A percentile compares a stretch with the other conserved stretches of the same genome.
phyloP scores from a whole-genome alignment of 129 eudicot species.

The Rutidosis leptorrhynchoides region DNA sequence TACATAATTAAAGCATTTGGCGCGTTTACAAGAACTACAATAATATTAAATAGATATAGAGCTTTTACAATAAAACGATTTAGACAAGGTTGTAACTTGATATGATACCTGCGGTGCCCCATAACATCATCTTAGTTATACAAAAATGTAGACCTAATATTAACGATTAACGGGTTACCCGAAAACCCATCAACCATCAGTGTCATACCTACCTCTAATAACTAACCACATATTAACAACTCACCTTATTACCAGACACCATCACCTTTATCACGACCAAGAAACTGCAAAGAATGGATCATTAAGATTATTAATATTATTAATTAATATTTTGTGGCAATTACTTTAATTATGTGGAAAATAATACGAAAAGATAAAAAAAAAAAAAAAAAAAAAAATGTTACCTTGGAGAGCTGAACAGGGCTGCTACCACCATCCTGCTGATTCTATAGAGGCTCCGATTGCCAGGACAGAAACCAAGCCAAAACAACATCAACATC shows the following conservation, averaged over 20 bases:
- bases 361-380: not conserved
- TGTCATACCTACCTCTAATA: not conserved
- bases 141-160: not conserved
- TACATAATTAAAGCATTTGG: too few species aligned
- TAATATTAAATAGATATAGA: too few species aligned
- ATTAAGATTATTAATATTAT: too few species aligned
- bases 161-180: not conserved
- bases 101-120: not conserved
- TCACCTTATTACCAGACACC: conserved; percentile 93
- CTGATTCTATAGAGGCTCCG: conserved; percentile 80
- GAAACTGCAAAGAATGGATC: conserved; percentile 50
- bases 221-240: not conserved
- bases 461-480: conserved; percentile 62
- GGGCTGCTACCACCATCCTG: conserved; percentile 73
- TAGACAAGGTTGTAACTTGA: not conserved
- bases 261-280: conserved; percentile 85
- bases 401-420: conserved; percentile 95
- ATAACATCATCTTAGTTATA: not conserved
- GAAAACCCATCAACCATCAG: not conserved
- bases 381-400: not conserved
- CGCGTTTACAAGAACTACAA: not conserved
- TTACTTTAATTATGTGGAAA: too few species aligned
- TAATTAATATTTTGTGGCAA: too few species aligned
- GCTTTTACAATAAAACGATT: too few species aligned
- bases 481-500: conserved; percentile 58